Base-by-base conservation (phyloP, 2,329 filamentous ascomycete genomes). In the Trichoderma sp. region DNA sequence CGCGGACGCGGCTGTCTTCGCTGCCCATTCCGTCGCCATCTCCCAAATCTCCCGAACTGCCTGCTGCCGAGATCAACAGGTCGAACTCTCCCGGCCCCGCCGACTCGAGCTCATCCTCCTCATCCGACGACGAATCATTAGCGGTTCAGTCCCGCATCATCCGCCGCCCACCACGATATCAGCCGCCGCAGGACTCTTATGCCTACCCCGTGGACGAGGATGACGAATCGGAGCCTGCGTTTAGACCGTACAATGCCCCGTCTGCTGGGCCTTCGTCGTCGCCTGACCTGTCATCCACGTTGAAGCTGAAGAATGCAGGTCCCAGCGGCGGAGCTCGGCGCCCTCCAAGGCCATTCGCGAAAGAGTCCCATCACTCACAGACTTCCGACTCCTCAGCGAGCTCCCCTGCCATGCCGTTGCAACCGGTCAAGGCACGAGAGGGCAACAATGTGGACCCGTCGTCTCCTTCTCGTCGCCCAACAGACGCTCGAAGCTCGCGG, bases 381-480 rank as follows among this genome's bases (percentile, higher is more conserved):
- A 87, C 84, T 1, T 88, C 85, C 0, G 86, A 90, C 70, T 90
- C 89, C 0, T 88, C 88, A 2, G 78, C 81, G 0, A 82, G 83
- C 66, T 88, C 85, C 21, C 78, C 78, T 2, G 78, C 82, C 2
- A 74, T 80, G 21, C 69, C 78, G 60, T 75, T 69, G 51, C 64
- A 72, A 67, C 70, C 74, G 59, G 63, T 70, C 55, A 68, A 74
- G 30, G 67, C 71, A n/a, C 74, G 76, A 34, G 76, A 79, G 44
- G 70, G 73, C 62, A 72, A 75, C 12, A 69, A 75, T 3, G 72
- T 75, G 1, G 82, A 81, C 0, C 83, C 84, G 3, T 73, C 86
- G n/a, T 86, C 82, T 48, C 87, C 34, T 39, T 39, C 88, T 1
- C 83, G 83, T 24, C 82, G 87, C 26, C 83, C 83, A 15, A 80